Percentiles rank a stretch among this genome's conserved stretches.
Conservation (phyloP, 139 green algal genomes). For the Eudorina sp. region DNA sequence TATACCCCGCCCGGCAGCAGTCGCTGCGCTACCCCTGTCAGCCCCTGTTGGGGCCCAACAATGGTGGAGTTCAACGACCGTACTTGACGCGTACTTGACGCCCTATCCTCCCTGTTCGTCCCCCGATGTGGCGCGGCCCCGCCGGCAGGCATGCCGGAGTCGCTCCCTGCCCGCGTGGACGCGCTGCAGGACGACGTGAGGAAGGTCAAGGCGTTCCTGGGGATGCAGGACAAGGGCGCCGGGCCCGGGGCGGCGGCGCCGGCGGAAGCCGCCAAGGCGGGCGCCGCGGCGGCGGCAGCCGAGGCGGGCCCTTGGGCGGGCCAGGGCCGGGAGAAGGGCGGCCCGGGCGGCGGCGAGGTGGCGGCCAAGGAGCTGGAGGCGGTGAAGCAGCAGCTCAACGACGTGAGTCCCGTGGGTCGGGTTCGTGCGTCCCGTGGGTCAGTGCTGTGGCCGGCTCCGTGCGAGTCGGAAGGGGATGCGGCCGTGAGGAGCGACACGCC, state of each 20-base stretch:
- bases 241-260: not conserved
- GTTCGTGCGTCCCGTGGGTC: not conserved
- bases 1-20: too few relatives aligned
- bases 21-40: too few relatives aligned
- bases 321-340: not conserved
- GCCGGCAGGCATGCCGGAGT: not conserved
- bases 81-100: not conserved
- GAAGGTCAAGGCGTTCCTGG: constrained; percentile 15
- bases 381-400: constrained; percentile 16
- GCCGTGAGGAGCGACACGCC: too few relatives aligned
- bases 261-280: not conserved
- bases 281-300: not conserved
- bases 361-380: constrained; percentile 22
- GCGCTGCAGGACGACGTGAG: constrained; percentile 18
- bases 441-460: not conserved
- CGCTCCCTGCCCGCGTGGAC: constrained; percentile 19
- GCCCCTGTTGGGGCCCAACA: too few relatives aligned
- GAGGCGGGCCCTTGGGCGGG: constrained; percentile 10
- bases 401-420: constrained; percentile 23
- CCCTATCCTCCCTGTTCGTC: not conserved
- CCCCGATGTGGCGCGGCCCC: too few relatives aligned
- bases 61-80: too few relatives aligned
- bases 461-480: too few relatives aligned
- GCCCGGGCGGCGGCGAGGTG: not conserved
- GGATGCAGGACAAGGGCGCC: not conserved